Evolutionary conservation across 164 flowering plant genomes (phyloP), one percentile per base, ranked within the genome.

Genomic region (Stephania japonica): DNA sequence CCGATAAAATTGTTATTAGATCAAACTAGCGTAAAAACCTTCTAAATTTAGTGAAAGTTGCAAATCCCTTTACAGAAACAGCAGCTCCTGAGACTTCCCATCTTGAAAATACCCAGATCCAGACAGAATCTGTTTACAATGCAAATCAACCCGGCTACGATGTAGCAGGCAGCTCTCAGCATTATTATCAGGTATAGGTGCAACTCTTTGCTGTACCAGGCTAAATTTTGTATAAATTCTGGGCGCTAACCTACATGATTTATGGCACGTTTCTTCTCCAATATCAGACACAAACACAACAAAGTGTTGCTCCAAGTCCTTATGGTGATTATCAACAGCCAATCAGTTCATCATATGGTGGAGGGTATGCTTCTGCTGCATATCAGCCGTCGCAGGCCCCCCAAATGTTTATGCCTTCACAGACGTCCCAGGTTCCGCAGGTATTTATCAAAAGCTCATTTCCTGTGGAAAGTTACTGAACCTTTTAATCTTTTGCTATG

Each of bases 301-400:
- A 78, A 25, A 77, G 75, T 14, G 53, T 81, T 72, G 76, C 91
- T 47, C 72, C 77, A 53, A 86, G 81, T 80, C 83, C 86, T n/a
- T 92, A 91, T 78, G 81, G 80, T 76, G 90, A 82, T 67, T 87
- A 89, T 85, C 92, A 85, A 69, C 92, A 82, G 73, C 74, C 85
- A 43, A 72, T 72, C 72, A 73, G 67, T 63, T 21, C 83, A 82
- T 42, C 87, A 63, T 84, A 83, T 84, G 82, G 75, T 12, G 76
- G 87, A 78, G 85, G 82, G 38, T 89, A 87, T 83, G 67, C 64
- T 73, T 76, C 93, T 71, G 47, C 82, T 0, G 75, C 86, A 21
- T 88, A 83, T 80, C 94, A 86, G 76, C 81, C 91, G 13, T 64
- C 82, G n/a, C 77, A 81, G 68, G 85, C 79, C 61, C 83, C 92